Evolutionary conservation across 495 filamentous ascomycete genomes (phyloP).

Genomic region (Penicillium desertorum): DNA sequence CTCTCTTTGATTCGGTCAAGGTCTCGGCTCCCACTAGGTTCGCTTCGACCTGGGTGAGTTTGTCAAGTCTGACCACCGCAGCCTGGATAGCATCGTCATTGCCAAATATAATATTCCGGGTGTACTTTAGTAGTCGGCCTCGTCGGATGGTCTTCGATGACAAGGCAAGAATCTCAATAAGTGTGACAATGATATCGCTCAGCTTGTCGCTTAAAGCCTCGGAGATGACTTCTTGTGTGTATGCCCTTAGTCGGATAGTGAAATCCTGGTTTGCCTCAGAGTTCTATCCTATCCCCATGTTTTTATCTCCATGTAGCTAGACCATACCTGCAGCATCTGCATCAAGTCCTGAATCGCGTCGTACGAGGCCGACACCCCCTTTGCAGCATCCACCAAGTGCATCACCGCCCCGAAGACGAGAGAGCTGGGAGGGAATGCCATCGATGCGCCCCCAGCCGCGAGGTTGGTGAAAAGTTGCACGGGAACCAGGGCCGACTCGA

Average conservation of each 20-base stretch:
- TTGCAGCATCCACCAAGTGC: slow-evolving; percentile 33
- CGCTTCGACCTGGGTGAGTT: slow-evolving; percentile 27
- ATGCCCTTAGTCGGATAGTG: slow-evolving; percentile 29
- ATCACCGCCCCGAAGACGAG: slow-evolving; percentile 33
- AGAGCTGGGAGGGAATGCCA: slow-evolving; percentile 30
- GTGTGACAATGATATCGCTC: slow-evolving; percentile 29
- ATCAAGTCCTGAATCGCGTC: slow-evolving; percentile 35
- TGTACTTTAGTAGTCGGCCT: slow-evolving; percentile 29
- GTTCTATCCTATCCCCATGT: no score
- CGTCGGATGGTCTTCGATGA: slow-evolving; percentile 28
- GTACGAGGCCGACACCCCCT: slow-evolving; percentile 31
- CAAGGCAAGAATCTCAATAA: slow-evolving; percentile 38
- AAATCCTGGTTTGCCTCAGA: slow-evolving; percentile 26
- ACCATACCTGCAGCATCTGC: slow-evolving; percentile 11
- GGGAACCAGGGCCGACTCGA: slow-evolving; percentile 23
- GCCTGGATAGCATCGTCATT: slow-evolving; percentile 27
- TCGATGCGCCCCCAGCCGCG: slow-evolving; percentile 22
- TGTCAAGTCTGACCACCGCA: slow-evolving; percentile 25
- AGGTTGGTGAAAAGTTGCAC: slow-evolving; percentile 32
- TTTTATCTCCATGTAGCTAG: no score
- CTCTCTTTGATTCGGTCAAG: slow-evolving; percentile 22
- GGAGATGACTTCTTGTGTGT: slow-evolving; percentile 28
- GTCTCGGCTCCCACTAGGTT: slow-evolving; percentile 35
- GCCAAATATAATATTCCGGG: slow-evolving; percentile 27
- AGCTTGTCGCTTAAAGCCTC: slow-evolving; percentile 25